These are phyloP conservation scores for Eruca vesicaria DNA, from an alignment of 441 rosid genomes.

Conservation along the genomic window DNA sequence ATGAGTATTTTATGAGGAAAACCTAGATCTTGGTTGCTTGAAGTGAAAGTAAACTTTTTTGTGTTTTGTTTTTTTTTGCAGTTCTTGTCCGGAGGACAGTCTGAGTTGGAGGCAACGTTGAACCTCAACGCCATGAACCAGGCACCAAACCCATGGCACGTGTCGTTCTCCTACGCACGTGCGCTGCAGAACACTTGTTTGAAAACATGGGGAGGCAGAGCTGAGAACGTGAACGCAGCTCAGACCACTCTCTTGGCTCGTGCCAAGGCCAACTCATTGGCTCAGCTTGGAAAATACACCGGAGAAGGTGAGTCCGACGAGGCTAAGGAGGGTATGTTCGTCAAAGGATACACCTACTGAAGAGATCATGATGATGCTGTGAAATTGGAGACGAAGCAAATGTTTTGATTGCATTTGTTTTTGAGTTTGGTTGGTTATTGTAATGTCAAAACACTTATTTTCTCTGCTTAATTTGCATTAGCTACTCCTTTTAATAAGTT, in stretches of 20 bases:
- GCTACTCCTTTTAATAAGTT: conserved; percentile 25
- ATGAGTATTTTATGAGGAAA: too few species aligned
- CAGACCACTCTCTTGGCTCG: conserved; percentile 63
- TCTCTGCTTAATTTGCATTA: conserved; percentile 22
- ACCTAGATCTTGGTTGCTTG: conserved; percentile 8
- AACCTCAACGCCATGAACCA: conserved; percentile 84
- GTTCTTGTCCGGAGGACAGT: conserved; percentile 96
- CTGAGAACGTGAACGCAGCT: conserved; percentile 77
- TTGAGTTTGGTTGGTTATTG: conserved; percentile 31
- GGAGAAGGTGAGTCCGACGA: conserved; percentile 88
- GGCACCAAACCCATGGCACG: conserved; percentile 81
- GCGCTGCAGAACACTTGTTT: conserved; percentile 90
- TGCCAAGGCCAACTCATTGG: conserved; percentile 83
- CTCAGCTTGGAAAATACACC: conserved; percentile 91
- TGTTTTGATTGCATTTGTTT: conserved; percentile 22
- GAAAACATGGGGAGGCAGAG: conserved; percentile 90
- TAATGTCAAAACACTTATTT: conserved; percentile 30
- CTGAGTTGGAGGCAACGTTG: conserved; percentile 34
- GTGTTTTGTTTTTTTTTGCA: conserved; percentile 25
- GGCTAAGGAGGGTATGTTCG: conserved; percentile 87
- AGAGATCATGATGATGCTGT: conserved; percentile 18
- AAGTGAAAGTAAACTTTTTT: neutral
- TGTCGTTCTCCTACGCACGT: conserved; percentile 90
- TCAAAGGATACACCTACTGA: conserved; percentile 75
- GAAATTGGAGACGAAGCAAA: conserved; percentile 25